Conservation (phyloP, 2,329 filamentous ascomycete species). For the Akanthomyces lecanii region DNA sequence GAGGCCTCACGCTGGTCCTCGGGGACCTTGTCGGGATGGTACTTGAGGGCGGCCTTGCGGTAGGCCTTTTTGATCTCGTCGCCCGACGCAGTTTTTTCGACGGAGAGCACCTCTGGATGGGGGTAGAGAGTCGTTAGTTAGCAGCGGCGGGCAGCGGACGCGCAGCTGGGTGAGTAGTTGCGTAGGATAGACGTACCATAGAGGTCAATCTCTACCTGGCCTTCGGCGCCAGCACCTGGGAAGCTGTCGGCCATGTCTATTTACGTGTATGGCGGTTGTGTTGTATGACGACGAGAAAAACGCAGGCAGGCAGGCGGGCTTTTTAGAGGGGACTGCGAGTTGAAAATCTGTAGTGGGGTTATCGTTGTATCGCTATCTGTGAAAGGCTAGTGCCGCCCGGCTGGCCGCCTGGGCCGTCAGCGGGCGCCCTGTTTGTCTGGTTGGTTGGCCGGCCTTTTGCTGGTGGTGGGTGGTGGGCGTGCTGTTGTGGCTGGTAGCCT, state of each 20-base stretch:
- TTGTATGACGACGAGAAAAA: slow-evolving; percentile 12
- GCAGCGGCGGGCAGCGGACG: background rate
- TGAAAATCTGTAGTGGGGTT: slow-evolving; percentile 19
- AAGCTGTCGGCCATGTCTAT: slow-evolving; percentile 14
- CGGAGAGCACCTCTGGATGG: slow-evolving; percentile 67
- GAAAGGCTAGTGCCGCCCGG: slow-evolving; percentile 6
- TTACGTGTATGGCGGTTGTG: background rate
- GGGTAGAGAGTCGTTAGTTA: slow-evolving; percentile 17
- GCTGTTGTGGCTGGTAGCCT: background rate
- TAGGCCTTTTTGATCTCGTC: slow-evolving; percentile 93
- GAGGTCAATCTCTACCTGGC: slow-evolving; percentile 51
- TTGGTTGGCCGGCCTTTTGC: background rate
- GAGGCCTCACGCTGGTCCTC: slow-evolving; percentile 80
- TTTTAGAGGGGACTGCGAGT: slow-evolving; percentile 12
- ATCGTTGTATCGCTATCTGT: slow-evolving; percentile 6
- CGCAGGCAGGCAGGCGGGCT: slow-evolving; percentile 1
- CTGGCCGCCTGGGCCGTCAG: background rate
- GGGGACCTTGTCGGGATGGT: slow-evolving; percentile 93
- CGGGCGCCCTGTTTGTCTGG: background rate
- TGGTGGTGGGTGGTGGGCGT: background rate
- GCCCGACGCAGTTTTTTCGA: slow-evolving; percentile 66
- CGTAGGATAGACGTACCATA: slow-evolving; percentile 43
- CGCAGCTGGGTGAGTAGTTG: background rate
- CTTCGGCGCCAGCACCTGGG: slow-evolving; percentile 14
- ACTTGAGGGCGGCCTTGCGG: slow-evolving; percentile 83